A percentile compares a stretch with the other conserved stretches of the same genome.
Evolutionary conservation across 164 flowering plant genomes (phyloP).

Genomic region (Stephania yunnanensis): DNA sequence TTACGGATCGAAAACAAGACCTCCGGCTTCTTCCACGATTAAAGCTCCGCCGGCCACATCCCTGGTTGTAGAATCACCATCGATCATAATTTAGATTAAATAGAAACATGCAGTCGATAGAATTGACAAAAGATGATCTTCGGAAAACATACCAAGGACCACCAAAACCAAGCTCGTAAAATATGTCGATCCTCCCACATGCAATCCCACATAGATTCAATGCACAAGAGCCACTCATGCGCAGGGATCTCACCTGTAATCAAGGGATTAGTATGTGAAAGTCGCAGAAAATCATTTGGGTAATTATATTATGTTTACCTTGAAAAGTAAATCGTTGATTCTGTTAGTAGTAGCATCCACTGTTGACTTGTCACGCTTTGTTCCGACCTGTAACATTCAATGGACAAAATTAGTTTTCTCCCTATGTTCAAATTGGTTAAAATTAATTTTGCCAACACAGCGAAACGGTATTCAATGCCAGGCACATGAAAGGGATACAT

Average conservation of each 20-base stretch:
- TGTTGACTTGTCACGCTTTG: constrained; percentile 64
- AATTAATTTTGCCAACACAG: neutral
- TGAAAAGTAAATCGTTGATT: constrained; percentile 66
- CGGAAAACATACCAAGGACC: constrained; percentile 76
- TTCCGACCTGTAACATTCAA: constrained; percentile 55
- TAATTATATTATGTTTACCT: constrained; percentile 36
- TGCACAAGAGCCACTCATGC: constrained; percentile 95
- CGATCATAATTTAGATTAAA: neutral
- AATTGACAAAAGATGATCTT: neutral
- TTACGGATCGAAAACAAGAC: constrained; percentile 94
- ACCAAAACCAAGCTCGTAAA: constrained; percentile 74
- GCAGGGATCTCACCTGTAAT: constrained; percentile 75
- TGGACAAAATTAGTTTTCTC: constrained; percentile 1
- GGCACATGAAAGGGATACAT: neutral
- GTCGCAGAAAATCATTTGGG: no score
- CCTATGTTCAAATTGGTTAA: neutral
- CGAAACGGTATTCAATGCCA: neutral
- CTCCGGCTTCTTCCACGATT: constrained; percentile 94
- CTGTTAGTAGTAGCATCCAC: constrained; percentile 65
- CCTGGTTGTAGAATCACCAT: constrained; percentile 37
- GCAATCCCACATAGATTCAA: constrained; percentile 89
- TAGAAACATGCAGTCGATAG: neutral
- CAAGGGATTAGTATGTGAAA: constrained; percentile 6
- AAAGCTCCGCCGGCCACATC: constrained; percentile 96
- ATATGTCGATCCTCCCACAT: constrained; percentile 84